phyloP scores from a whole-genome alignment of 495 filamentous ascomycete species.

The Penicillium roqueforti region DNA sequence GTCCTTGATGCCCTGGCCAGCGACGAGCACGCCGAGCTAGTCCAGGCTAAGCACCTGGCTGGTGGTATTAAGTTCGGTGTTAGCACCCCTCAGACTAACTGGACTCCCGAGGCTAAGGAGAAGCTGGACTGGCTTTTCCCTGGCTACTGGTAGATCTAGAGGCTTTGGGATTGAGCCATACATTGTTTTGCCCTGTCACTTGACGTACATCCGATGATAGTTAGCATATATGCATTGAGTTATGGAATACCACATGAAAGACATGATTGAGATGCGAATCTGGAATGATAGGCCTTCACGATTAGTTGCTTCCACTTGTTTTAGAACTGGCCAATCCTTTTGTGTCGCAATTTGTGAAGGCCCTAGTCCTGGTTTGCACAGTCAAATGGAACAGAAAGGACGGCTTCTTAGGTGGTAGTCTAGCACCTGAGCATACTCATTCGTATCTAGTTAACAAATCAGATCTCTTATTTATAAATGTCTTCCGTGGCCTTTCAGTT shows the following conservation, averaged over 20 bases:
- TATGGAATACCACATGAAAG: conserved; percentile 2
- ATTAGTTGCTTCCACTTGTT: background rate
- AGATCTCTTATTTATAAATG: background rate
- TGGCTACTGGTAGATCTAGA: conserved; percentile 32
- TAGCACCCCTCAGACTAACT: conserved; percentile 63
- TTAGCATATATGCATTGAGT: conserved; percentile 5
- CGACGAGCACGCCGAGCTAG: conserved; percentile 68
- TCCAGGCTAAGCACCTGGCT: conserved; percentile 62
- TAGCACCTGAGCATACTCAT: too few species aligned
- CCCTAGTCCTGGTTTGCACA: too few species aligned
- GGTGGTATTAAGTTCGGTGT: conserved; percentile 57
- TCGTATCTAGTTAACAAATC: too few species aligned
- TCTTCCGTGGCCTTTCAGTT: background rate
- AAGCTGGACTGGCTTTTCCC: conserved; percentile 77
- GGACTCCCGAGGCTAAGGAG: conserved; percentile 60
- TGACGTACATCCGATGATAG: background rate
- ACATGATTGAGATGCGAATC: background rate
- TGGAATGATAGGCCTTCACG: background rate
- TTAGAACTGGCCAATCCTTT: too few species aligned
- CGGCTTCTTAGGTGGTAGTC: too few species aligned
- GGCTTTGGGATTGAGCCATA: background rate
- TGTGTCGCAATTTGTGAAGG: too few species aligned
- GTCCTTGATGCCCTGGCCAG: conserved; percentile 80
- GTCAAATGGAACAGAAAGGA: too few species aligned
- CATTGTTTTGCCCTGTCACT: background rate